Base-by-base conservation (phyloP, 2,329 filamentous ascomycete species). In the Claviceps sorghi region DNA sequence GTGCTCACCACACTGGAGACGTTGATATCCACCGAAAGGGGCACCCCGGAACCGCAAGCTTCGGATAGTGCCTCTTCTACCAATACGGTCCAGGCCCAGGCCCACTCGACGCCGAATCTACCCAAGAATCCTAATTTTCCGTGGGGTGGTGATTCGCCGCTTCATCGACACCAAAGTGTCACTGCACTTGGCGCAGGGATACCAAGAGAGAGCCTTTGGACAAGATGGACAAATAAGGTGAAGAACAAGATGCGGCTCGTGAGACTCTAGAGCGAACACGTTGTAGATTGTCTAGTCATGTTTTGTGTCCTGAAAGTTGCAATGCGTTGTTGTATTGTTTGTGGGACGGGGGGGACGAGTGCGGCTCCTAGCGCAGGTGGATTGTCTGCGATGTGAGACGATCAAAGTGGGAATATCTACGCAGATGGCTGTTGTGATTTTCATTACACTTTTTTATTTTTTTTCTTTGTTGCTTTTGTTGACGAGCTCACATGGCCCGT, bases 61-160 rank as follows among this genome's bases (percentile, higher is more conserved):
- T 45, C 53, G 4, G 47, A 22, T 17, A 50, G 53, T 54, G 58
- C 61, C 30, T 51, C 53, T 15, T 58, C 60, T 38, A 61, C 59
- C 2, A 15, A 40, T n/a, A 34, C n/a, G 29, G 11, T 15, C 19
- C 13, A 11, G 7, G 8, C 34, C 19, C 13, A 11, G 7, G 8
- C 34, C 2, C 22, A 50, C 56, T 22, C 55, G 15, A 54, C 57
- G 21, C 55, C 57, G 36, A 45, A 54, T 9, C 52, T 66, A 34
- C 62, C 65, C 6, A 56, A 58, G 2, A 63, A 65, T 32, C 59
- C 63, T 17, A 64, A 66, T 53, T 68, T 60, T 29, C 67, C 67
- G 1, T 69, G 67, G 67, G 67, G 65, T 11, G 64, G 62, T 32
- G 59, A 63, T 54, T 66, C 62, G 40, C 66, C 66, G 1, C 53